phyloP scores from a whole-genome alignment of 805 yeast genomes.

The Kazachstania africana region DNA sequence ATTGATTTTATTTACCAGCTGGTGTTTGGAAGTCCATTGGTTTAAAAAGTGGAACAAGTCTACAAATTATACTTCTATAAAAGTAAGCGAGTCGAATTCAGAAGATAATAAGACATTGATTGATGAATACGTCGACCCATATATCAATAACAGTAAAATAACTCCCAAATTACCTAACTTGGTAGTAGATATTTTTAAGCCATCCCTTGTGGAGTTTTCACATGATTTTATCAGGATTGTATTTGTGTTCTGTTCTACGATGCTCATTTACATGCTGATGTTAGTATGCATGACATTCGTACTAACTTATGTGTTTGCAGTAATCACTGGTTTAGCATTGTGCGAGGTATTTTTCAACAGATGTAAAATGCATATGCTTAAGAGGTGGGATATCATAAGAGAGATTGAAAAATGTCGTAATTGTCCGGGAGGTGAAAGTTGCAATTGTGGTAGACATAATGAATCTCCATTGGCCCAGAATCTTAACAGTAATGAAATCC shows the following conservation, averaged over 20 bases:
- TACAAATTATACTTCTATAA: conserved; percentile 5
- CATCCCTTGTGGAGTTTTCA: conserved; percentile 17
- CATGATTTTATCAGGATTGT: conserved; percentile 44
- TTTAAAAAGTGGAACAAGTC: conserved; percentile 33
- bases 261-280: conserved; percentile 65
- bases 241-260: conserved; percentile 47
- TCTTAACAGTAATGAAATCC: neutral
- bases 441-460: conserved; percentile 24
- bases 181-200: conserved; percentile 19
- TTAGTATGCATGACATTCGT: conserved; percentile 67
- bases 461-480: too few species aligned
- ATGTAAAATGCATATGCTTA: conserved; percentile 22
- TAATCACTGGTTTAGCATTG: conserved; percentile 54
- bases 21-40: conserved; percentile 58
- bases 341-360: conserved; percentile 64
- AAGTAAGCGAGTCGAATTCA: neutral
- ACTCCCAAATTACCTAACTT: conserved; percentile 24
- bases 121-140: too few species aligned
- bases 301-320: conserved; percentile 59
- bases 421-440: conserved; percentile 20
- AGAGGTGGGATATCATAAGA: conserved; percentile 24
- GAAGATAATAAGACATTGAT: conserved; percentile 29
- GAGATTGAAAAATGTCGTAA: conserved; percentile 16
- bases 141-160: conserved; percentile 5
- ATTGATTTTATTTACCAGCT: conserved; percentile 45